phyloP scores from a whole-genome alignment of 2,329 filamentous ascomycete genomes.

The Dactylella cylindrospora region DNA sequence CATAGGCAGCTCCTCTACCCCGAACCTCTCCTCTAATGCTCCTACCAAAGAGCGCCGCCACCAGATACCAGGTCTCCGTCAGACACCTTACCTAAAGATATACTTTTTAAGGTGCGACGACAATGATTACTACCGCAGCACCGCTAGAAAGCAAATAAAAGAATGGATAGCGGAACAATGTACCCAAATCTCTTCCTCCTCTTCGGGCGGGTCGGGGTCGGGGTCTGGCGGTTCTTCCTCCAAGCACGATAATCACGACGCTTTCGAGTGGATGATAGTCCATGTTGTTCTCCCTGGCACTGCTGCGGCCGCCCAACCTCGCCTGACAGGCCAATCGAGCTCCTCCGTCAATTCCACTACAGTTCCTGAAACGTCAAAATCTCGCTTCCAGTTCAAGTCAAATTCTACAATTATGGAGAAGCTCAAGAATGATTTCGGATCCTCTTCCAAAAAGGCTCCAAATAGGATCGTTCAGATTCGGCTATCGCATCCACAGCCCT shows the following conservation, averaged over 20 bases:
- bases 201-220: conserved; percentile 27
- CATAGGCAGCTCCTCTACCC: conserved; percentile 41
- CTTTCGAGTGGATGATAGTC: conserved; percentile 90
- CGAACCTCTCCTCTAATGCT: conserved; percentile 32
- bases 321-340: conserved; percentile 58
- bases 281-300: conserved; percentile 91
- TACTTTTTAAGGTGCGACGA: conserved; percentile 91
- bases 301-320: conserved; percentile 73
- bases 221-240: conserved; percentile 54
- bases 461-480: conserved; percentile 75
- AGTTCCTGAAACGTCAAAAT: conserved; percentile 64
- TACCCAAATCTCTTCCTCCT: conserved; percentile 60
- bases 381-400: conserved; percentile 74
- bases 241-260: conserved; percentile 88
- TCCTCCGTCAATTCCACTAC: conserved; percentile 49
- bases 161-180: conserved; percentile 88
- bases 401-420: conserved; percentile 86
- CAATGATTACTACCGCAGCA: conserved; percentile 86
- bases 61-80: conserved; percentile 89
- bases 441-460: conserved; percentile 66
- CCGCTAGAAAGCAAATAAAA: conserved; percentile 73
- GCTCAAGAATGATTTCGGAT: conserved; percentile 84
- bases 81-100: conserved; percentile 90
- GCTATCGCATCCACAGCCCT: conserved; percentile 55
- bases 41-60: conserved; percentile 68